Evolutionary conservation across 176 grass and related monocot genomes (phyloP), one percentile per base, ranked within the genome.

Genomic region (Elymus sibiricus): DNA sequence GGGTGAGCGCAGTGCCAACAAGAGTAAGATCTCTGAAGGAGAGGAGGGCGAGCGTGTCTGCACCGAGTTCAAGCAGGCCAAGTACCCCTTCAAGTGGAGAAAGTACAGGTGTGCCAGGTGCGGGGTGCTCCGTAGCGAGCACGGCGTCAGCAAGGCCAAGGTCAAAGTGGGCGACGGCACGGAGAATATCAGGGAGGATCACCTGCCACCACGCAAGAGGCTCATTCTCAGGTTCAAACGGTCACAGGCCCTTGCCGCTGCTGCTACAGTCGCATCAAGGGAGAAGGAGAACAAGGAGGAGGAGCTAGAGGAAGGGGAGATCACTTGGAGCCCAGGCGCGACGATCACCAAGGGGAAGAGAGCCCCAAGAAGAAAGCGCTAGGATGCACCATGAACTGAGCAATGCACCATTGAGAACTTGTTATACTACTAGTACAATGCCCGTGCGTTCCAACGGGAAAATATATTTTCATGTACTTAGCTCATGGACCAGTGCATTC

Each of bases 151-250:
- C 47, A 70, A 38, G 22, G 28, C 13, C 19, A 21, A 81, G 3
- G 8, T 8, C 44, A 13, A 69, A 21, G 7, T 5, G 8, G 2
- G 11, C 37, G 1, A 15, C 77, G 27, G 0, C 31, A 26, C 0
- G 11, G 66, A 16, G 29, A 56, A 56, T 56, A 32, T 51, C 83
- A 39, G 16, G 78, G 78, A 86, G 22, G 70, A 86, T 28, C 64
- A 39, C 60, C 63, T 90, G 38, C 83, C 88, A 29, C 88, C 38
- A 11, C 62, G 83, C 83, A 90, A 86, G 83, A 43, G 79, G 39
- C 12, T 74, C 9, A 8, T 16, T 64, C 64, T 82, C 71, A 86
- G 70, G 49, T 37, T 24, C 64, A 16, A 53, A 34, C 22, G 2
- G 3, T 31, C 5, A 7, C 58, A 43, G 15, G 58, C 59, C 77